Evolutionary conservation across 2,329 filamentous ascomycete species (phyloP).

Genomic region (Epichloe aotearoae): DNA sequence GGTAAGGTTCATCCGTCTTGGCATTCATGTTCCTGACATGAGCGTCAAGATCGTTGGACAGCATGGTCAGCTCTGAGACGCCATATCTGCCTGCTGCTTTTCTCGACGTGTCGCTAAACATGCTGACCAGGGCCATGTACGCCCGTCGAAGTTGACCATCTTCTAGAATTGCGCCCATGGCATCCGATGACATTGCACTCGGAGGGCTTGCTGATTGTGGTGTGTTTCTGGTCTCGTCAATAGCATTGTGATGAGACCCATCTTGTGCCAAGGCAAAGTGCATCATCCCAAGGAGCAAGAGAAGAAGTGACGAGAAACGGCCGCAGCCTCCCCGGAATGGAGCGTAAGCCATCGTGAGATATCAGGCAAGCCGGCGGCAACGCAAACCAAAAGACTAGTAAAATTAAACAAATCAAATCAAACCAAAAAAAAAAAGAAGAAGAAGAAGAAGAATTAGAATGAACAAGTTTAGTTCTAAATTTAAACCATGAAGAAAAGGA

Average conservation of each 20-base stretch:
- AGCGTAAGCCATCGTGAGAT: not conserved
- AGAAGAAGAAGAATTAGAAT: no score
- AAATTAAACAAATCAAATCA: no score
- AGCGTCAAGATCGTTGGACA: slow-evolving; percentile 7
- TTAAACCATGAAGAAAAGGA: no score
- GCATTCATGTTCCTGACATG: slow-evolving; percentile 6
- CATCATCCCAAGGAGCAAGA: not conserved
- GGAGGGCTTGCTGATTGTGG: not conserved
- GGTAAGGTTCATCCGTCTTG: slow-evolving; percentile 5
- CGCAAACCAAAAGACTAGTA: not conserved
- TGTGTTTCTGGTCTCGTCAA: not conserved
- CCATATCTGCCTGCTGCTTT: slow-evolving; percentile 5
- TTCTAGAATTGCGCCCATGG: not conserved
- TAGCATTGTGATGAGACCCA: no score
- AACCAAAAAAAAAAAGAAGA: not conserved
- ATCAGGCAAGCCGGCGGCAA: not conserved
- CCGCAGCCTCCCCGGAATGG: not conserved
- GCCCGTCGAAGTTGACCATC: slow-evolving; percentile 6
- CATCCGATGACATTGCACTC: not conserved
- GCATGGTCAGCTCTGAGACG: slow-evolving; percentile 4
- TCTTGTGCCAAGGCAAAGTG: not conserved
- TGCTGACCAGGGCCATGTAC: slow-evolving; percentile 8
- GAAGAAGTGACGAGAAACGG: not conserved
- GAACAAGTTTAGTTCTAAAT: no score
- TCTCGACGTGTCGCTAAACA: slow-evolving; percentile 8